Conservation (phyloP, 2,329 filamentous ascomycete species). For the Exophiala mesophila region DNA sequence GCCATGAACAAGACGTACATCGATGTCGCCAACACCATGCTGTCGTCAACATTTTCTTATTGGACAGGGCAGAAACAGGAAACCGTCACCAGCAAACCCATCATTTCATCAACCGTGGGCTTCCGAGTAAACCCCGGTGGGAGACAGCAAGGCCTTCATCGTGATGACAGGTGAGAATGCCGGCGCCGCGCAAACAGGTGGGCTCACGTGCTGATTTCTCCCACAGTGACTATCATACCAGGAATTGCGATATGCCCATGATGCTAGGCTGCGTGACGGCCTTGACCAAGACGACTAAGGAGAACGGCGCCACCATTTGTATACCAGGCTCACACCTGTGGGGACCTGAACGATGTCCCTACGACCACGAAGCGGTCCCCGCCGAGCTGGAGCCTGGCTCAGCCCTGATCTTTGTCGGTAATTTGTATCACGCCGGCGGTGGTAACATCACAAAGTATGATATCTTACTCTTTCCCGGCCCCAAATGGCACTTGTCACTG, state of each 20-base stretch:
- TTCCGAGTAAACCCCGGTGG: slow-evolving; percentile 29
- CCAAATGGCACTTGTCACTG: too few species aligned
- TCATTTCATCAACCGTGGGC: slow-evolving; percentile 31
- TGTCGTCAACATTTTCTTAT: slow-evolving; percentile 36
- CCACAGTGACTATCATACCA: slow-evolving; percentile 31
- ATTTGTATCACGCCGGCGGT: slow-evolving; percentile 34
- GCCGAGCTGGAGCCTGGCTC: slow-evolving; percentile 35
- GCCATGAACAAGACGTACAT: slow-evolving; percentile 35
- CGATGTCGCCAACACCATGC: slow-evolving; percentile 32
- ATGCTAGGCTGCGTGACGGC: slow-evolving; percentile 39
- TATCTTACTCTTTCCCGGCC: slow-evolving; percentile 4
- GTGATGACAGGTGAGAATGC: slow-evolving; percentile 29
- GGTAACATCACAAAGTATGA: slow-evolving; percentile 26
- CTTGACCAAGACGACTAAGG: slow-evolving; percentile 25
- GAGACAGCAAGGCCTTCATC: slow-evolving; percentile 27
- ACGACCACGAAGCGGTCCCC: slow-evolving; percentile 22
- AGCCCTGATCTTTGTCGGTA: slow-evolving; percentile 35
- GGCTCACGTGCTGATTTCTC: too few species aligned
- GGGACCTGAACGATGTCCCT: slow-evolving; percentile 20
- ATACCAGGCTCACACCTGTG: slow-evolving; percentile 30
- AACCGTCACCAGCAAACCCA: slow-evolving; percentile 22
- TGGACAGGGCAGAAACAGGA: slow-evolving; percentile 29
- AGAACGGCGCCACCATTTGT: slow-evolving; percentile 32
- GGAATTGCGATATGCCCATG: slow-evolving; percentile 34
- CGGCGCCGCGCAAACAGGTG: too few species aligned